A percentile compares a stretch with the other conserved stretches of the same genome.
phyloP scores from a whole-genome alignment of 129 eudicot genomes.

The Daucus carota region DH1_v3.0 NC_030382.2:43413001-43413500 shows the following conservation, averaged over 20 bases:
- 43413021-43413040: not conserved
- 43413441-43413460: not conserved
- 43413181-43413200: not conserved
- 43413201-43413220: not conserved
- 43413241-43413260: not conserved
- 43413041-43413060: not conserved
- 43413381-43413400: not conserved
- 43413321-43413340: not conserved
- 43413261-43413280: not conserved
- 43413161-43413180: not conserved
- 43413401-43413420: not conserved
- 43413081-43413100: not conserved
- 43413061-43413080: not conserved
- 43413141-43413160: not conserved
- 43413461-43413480: not conserved
- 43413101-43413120: not conserved
- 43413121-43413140: not conserved
- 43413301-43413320: not conserved
- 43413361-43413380: not conserved
- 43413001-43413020: no score
- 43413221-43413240: no score
- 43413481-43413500: not conserved
- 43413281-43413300: not conserved
- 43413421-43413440: not conserved
- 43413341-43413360: not conserved